phyloP scores from a whole-genome alignment of 768 basidiomycete genomes.

The Auricularia heimuer region DNA sequence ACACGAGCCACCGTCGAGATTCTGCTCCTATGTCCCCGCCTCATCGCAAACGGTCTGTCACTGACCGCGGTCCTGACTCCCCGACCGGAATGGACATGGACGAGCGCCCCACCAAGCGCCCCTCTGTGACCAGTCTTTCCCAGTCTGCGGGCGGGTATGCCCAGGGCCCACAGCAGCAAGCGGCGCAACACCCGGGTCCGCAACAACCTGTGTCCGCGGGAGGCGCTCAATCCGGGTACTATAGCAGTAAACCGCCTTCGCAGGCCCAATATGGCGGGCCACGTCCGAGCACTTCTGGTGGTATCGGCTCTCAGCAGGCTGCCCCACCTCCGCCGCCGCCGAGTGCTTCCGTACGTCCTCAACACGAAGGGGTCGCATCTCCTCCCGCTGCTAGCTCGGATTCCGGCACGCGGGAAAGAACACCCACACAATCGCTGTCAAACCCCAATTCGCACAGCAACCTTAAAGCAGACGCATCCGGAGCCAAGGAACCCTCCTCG shows the following conservation, averaged over 20 bases:
- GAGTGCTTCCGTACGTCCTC: neutral
- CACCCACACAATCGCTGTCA: neutral
- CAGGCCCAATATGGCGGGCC: neutral
- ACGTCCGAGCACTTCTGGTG: neutral
- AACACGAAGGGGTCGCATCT: neutral
- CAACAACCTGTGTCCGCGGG: neutral
- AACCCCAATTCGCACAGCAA: conserved; percentile 1
- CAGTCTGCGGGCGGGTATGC: neutral
- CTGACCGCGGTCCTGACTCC: neutral
- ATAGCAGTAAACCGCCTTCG: neutral
- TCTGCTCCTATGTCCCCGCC: neutral
- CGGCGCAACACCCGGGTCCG: no score
- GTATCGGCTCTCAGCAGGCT: neutral
- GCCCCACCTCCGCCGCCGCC: neutral
- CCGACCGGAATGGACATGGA: neutral
- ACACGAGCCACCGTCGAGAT: neutral
- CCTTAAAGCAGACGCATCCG: neutral
- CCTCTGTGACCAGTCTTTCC: neutral
- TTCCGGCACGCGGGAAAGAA: neutral
- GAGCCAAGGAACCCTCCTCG: neutral
- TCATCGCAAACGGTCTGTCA: neutral
- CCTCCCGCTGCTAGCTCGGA: neutral
- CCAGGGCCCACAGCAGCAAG: neutral
- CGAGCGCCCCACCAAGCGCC: neutral
- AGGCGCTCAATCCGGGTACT: neutral